Percentiles rank a stretch among this genome's conserved stretches.
phyloP scores from a whole-genome alignment of 495 filamentous ascomycete genomes.

The Tirmania nivea region DNA sequence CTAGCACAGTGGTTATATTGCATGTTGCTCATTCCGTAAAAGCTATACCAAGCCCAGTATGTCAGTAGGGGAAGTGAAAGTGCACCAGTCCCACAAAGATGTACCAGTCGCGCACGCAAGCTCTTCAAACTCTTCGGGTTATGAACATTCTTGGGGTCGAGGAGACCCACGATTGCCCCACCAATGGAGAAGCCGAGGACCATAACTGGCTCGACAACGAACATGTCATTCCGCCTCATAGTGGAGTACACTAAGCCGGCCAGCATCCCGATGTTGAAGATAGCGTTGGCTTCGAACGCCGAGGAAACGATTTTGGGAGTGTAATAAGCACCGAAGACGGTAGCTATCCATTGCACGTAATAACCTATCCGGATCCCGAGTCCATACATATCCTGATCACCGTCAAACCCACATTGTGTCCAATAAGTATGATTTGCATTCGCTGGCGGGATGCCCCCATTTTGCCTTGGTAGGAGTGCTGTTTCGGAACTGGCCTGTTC shows the following conservation, averaged over 20 bases:
- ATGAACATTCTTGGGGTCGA: conserved; percentile 1
- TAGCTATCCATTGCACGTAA: conserved; percentile 21
- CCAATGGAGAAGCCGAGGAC: conserved; percentile 14
- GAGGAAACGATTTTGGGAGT: conserved; percentile 9
- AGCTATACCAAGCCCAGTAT: conserved; percentile 12
- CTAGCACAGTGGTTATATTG: conserved; percentile 2
- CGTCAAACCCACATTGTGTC: conserved; percentile 14
- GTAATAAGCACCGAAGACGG: conserved; percentile 8
- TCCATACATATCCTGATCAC: conserved; percentile 21
- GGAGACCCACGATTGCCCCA: conserved; percentile 3
- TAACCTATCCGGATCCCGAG: conserved; percentile 24
- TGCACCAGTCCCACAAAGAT: not conserved
- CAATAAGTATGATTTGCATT: no score
- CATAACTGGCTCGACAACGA: conserved; percentile 8
- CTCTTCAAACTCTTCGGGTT: not conserved
- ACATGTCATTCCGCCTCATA: conserved; percentile 7
- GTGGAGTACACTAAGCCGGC: conserved; percentile 14
- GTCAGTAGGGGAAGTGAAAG: not conserved
- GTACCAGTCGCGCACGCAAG: not conserved
- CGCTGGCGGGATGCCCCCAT: no score
- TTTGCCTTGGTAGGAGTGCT: no score
- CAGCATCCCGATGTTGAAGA: conserved; percentile 15
- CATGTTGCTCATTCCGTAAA: conserved; percentile 11
- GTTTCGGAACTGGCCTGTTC: no score
- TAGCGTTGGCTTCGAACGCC: conserved; percentile 4